Conservation (phyloP, 352 stramenopile genomes). For the Phytophthora palmivora region DNA sequence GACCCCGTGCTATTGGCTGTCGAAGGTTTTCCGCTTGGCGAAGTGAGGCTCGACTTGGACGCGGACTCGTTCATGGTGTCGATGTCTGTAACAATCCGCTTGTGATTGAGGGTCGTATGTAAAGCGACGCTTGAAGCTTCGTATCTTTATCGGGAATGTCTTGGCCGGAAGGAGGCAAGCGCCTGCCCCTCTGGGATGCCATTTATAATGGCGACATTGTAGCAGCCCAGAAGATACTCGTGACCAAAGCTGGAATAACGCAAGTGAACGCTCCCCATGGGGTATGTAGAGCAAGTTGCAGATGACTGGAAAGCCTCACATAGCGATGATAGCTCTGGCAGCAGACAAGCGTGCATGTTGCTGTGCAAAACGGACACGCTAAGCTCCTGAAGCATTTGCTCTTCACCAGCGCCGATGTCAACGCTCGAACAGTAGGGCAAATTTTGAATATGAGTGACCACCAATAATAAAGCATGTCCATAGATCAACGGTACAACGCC, state of each 20-base stretch:
- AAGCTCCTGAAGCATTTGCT: conserved; percentile 71
- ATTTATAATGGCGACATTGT: conserved; percentile 55
- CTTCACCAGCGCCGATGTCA: conserved; percentile 52
- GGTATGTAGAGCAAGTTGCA: conserved; percentile 26
- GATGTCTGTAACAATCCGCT: conserved; percentile 2
- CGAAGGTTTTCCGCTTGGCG: conserved; percentile 40
- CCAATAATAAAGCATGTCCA: neutral
- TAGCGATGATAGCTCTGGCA: conserved; percentile 51
- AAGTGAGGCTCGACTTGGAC: conserved; percentile 48
- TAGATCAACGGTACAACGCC: conserved; percentile 72
- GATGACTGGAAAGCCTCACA: neutral
- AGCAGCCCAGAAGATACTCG: conserved; percentile 51
- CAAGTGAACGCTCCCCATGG: conserved; percentile 66
- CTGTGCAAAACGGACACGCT: conserved; percentile 51
- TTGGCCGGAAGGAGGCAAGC: conserved; percentile 54
- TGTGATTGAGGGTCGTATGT: neutral
- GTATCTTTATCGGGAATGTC: conserved; percentile 12
- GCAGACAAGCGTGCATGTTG: conserved; percentile 66
- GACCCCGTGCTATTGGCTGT: conserved; percentile 34
- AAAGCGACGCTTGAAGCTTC: conserved; percentile 32
- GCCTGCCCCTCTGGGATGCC: conserved; percentile 63
- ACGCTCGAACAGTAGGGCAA: conserved; percentile 48
- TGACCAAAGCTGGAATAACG: conserved; percentile 21
- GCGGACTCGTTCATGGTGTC: conserved; percentile 50
- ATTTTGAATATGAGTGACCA: neutral